These are phyloP conservation scores for Termitomyces sp. DNA, from an alignment of 768 basidiomycete species.

Conservation along the genomic window DNA sequence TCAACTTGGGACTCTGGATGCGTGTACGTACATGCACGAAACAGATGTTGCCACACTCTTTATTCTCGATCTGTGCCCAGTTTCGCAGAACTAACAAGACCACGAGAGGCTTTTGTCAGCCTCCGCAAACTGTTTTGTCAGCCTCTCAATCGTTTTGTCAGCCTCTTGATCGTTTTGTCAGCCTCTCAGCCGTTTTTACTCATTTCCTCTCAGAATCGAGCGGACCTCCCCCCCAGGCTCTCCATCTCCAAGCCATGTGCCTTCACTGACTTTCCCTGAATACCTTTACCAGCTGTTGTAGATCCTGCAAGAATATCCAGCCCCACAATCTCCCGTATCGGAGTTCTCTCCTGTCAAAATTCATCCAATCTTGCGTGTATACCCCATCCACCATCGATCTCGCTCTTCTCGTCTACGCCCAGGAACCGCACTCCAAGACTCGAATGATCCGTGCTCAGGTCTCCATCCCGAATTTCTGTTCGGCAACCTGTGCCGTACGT, in stretches of 20 bases:
- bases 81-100: background rate
- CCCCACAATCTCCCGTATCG: too few species aligned
- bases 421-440: background rate
- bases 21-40: background rate
- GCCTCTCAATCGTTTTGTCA: background rate
- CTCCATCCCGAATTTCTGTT: constrained; percentile 81
- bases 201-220: background rate
- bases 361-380: too few species aligned
- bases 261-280: background rate
- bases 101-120: background rate
- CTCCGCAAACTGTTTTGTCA: too few species aligned
- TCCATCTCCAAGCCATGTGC: background rate
- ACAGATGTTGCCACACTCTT: background rate
- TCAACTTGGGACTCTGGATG: background rate
- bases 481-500: constrained; percentile 42
- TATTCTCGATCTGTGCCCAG: background rate
- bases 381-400: too few species aligned
- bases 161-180: background rate
- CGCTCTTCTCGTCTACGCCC: background rate
- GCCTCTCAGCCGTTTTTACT: background rate
- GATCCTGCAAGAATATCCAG: background rate
- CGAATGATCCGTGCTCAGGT: constrained; percentile 10
- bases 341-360: too few species aligned
- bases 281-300: background rate
- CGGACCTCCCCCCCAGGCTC: background rate